Evolutionary conservation across 1,284 basidiomycete species (phyloP).

Genomic region (Butyriboletus appendiculatus): DNA sequence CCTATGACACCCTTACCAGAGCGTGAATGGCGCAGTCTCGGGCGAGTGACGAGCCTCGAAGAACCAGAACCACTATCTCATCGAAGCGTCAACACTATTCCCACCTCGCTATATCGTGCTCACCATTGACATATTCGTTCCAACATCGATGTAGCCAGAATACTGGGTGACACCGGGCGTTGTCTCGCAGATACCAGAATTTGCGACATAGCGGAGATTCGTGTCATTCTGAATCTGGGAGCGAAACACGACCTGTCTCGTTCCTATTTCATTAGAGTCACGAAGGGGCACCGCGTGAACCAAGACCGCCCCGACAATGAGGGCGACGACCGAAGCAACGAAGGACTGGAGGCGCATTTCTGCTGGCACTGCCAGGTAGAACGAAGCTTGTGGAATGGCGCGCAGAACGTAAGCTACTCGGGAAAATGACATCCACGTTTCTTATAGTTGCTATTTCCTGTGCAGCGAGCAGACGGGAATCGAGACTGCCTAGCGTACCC

Average conservation of each 20-base stretch:
- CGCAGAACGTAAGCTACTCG: too few species aligned
- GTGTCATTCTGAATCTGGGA: slow-evolving; percentile 23
- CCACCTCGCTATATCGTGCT: slow-evolving; percentile 9
- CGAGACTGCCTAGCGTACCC: not conserved
- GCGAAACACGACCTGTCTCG: slow-evolving; percentile 5
- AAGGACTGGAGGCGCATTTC: slow-evolving; percentile 13
- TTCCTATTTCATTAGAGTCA: not conserved
- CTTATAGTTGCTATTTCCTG: slow-evolving; percentile 2
- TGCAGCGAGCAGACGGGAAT: not conserved
- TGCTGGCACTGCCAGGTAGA: not conserved
- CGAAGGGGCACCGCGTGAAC: not conserved
- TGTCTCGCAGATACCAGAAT: slow-evolving; percentile 75
- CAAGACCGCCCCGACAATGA: not conserved
- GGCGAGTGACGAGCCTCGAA: slow-evolving; percentile 62
- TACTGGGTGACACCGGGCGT: slow-evolving; percentile 66
- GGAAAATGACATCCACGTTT: not conserved
- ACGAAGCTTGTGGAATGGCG: not conserved
- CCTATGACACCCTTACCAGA: slow-evolving; percentile 47
- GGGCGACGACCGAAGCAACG: not conserved
- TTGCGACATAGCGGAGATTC: slow-evolving; percentile 52
- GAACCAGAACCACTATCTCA: slow-evolving; percentile 67
- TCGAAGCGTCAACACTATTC: slow-evolving; percentile 5
- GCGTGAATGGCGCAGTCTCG: slow-evolving; percentile 62
- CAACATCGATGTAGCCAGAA: slow-evolving; percentile 67
- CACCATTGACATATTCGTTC: slow-evolving; percentile 62